Conservation (phyloP, 345 rosid species). For the Eucalyptus paniculata region DNA sequence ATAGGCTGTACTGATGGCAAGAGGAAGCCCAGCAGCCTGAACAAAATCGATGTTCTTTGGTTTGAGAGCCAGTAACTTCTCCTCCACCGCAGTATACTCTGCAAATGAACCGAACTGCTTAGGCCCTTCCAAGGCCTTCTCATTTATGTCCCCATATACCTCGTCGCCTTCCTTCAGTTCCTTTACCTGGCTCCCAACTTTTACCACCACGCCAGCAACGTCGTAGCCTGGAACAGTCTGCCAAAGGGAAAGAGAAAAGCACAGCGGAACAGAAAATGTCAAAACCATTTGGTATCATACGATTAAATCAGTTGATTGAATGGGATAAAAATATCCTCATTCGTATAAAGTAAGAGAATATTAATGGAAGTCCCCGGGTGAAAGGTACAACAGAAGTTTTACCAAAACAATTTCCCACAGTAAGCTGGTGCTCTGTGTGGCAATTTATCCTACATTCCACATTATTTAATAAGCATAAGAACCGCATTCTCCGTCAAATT, state of each 20-base stretch:
- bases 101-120: slow-evolving; percentile 85
- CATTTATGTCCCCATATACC: slow-evolving; percentile 83
- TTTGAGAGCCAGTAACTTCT: slow-evolving; percentile 70
- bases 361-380: background rate
- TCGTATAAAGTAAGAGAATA: background rate
- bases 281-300: background rate
- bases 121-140: slow-evolving; percentile 89
- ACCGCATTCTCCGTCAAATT: background rate
- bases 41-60: slow-evolving; percentile 73
- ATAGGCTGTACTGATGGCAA: slow-evolving; percentile 76
- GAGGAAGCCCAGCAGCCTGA: slow-evolving; percentile 86
- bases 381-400: background rate
- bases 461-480: background rate
- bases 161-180: slow-evolving; percentile 76
- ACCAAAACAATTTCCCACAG: background rate
- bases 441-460: background rate
- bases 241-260: background rate
- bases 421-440: background rate
- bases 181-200: slow-evolving; percentile 62
- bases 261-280: background rate
- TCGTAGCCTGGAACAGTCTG: slow-evolving; percentile 97
- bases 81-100: slow-evolving; percentile 81
- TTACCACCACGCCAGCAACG: slow-evolving; percentile 84
- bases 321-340: background rate
- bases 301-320: background rate